Evolutionary conservation across 208 protist species (phyloP), one percentile per base, ranked within the genome.

Genomic region (Trypanosoma brucei): DNA sequence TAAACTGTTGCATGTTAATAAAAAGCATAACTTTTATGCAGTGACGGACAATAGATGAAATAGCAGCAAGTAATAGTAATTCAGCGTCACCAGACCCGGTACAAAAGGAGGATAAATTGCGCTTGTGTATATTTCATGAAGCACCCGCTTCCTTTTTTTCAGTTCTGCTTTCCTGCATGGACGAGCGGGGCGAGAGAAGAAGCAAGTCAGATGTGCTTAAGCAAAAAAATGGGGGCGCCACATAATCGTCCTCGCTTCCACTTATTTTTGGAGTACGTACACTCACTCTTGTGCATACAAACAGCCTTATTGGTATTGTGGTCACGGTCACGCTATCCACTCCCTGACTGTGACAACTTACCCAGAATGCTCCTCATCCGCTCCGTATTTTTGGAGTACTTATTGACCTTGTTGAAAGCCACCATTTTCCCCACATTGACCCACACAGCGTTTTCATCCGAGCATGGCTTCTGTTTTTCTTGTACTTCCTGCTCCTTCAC

Each of bases 381-480:
- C 62, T 94, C 88, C 6, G 88, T 94, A 48, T 70, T 78, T 63
- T 90, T 94, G 31, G 83, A 92, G 66, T 86, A 86, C 34, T 68
- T 66, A 69, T 91, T 94, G 6, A 84, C 75, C 68, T 86, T 91
- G 60, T 78, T 74, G 30, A 94, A 70, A 55, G 91, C 85, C 22
- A 88, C 79, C 35, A 92, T 50, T 63, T 88, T 72, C 5, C 76
- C 79, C n/a, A 94, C 81, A 34, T 70, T 75, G 48, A 53, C 84
- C 88, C 88, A 94, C 50, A 90, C 68, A 13, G 80, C 72, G 4
- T 75, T 82, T 62, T 55, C 81, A 70, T 81, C 76, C 66, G 69
- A 80, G 14, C 71, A 59, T 52, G 79, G 77, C 39, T 78, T 75
- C 49, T 83, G 81, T 61, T 68, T 57, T 14, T 67, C 75, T 48